Conservation (phyloP, 768 basidiomycete species). For the Collybiopsis luxurians region DNA sequence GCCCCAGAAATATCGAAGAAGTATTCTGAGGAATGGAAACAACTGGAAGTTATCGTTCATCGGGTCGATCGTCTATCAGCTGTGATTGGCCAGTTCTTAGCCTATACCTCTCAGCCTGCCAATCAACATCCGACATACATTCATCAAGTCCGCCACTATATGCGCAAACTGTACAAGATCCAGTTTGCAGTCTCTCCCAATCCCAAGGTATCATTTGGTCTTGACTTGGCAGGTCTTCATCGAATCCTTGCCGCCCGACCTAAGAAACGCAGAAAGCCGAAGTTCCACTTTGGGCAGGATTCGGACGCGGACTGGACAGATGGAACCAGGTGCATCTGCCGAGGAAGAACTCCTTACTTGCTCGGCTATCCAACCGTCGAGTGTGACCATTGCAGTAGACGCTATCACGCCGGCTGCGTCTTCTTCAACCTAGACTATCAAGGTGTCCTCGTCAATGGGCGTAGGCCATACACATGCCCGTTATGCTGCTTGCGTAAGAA, state of each 20-base stretch:
- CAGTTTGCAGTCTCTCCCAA: slow-evolving; percentile 86
- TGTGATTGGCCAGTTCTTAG: slow-evolving; percentile 77
- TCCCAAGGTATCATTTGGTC: slow-evolving; percentile 76
- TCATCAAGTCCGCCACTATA: slow-evolving; percentile 82
- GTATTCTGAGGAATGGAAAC: slow-evolving; percentile 79
- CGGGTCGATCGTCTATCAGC: slow-evolving; percentile 73
- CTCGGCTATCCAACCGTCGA: slow-evolving; percentile 60
- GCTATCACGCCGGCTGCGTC: slow-evolving; percentile 75
- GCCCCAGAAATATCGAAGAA: slow-evolving; percentile 80
- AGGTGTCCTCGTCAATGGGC: slow-evolving; percentile 21
- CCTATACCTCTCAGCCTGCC: slow-evolving; percentile 63
- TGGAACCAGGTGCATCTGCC: slow-evolving; percentile 77
- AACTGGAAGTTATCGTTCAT: slow-evolving; percentile 77
- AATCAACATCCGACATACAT: slow-evolving; percentile 79
- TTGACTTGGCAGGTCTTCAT: slow-evolving; percentile 81
- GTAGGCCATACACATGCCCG: slow-evolving; percentile 60
- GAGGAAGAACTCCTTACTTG: slow-evolving; percentile 62
- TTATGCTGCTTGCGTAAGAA: slow-evolving; percentile 78
- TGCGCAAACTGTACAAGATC: slow-evolving; percentile 87
- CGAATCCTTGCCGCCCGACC: slow-evolving; percentile 72
- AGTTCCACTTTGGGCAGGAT: slow-evolving; percentile 76
- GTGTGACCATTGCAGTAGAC: slow-evolving; percentile 63
- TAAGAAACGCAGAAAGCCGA: slow-evolving; percentile 58
- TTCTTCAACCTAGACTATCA: slow-evolving; percentile 55
- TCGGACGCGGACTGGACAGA: slow-evolving; percentile 71